phyloP scores from a whole-genome alignment of 2,329 filamentous ascomycete species.

The Phialophora expanda region DNA sequence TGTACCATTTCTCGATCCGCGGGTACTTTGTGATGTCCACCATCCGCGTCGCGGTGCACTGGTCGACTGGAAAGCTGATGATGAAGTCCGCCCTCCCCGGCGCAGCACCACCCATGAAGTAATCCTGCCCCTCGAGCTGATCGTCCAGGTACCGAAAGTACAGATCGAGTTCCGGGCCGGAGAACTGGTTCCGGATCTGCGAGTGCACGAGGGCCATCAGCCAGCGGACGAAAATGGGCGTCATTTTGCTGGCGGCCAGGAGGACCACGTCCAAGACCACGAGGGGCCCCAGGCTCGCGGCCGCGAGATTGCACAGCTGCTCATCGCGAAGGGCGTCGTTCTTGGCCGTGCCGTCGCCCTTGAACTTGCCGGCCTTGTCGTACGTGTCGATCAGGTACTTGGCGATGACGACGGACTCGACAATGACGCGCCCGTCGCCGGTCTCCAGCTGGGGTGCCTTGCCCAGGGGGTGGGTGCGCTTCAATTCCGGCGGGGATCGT shows the following conservation, averaged over 20 bases:
- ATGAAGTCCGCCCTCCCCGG: conserved; percentile 37
- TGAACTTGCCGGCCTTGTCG: conserved; percentile 41
- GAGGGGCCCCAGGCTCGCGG: conserved; percentile 38
- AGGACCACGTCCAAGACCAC: conserved; percentile 41
- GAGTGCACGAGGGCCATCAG: conserved; percentile 28
- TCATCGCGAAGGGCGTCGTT: conserved; percentile 43
- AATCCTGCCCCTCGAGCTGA: conserved; percentile 34
- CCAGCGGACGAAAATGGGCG: conserved; percentile 36
- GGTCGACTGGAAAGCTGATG: conserved; percentile 34
- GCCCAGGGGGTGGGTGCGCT: conserved; percentile 79
- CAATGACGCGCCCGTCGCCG: conserved; percentile 40
- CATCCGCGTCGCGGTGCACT: conserved; percentile 20
- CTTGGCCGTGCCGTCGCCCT: conserved; percentile 28
- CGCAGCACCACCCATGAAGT: conserved; percentile 34
- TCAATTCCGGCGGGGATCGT: conserved; percentile 70
- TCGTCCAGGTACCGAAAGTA: conserved; percentile 33
- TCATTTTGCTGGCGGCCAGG: conserved; percentile 27
- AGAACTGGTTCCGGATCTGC: conserved; percentile 28
- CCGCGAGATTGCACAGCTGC: conserved; percentile 41
- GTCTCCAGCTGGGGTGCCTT: conserved; percentile 68
- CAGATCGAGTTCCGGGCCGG: conserved; percentile 29
- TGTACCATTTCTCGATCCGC: conserved; percentile 32
- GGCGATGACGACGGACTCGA: conserved; percentile 43
- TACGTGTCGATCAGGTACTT: conserved; percentile 45
- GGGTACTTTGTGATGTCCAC: conserved; percentile 33